A percentile compares a stretch with the other conserved stretches of the same genome.
phyloP scores from a whole-genome alignment of 176 grass and related monocot species.

The Oryza glumipatula region DNA sequence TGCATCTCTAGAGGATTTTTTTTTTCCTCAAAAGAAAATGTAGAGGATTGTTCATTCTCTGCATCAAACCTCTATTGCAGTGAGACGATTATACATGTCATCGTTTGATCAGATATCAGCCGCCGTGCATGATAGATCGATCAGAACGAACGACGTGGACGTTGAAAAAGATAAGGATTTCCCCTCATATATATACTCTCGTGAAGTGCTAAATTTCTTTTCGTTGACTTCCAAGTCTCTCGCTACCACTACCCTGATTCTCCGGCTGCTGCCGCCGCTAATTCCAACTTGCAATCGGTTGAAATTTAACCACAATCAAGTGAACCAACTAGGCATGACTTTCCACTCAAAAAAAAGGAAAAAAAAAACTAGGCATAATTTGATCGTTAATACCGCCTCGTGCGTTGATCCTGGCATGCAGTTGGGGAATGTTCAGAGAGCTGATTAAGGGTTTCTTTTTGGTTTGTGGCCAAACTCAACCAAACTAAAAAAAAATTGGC shows the following conservation, averaged over 20 bases:
- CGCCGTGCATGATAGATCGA: background rate
- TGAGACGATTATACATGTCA: background rate
- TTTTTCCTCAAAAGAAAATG: too few relatives aligned
- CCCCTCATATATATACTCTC: background rate
- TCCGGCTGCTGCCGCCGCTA: slow-evolving; percentile 17
- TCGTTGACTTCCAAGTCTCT: slow-evolving; percentile 1
- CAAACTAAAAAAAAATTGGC: too few relatives aligned
- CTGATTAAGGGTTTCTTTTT: too few relatives aligned
- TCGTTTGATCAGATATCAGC: background rate
- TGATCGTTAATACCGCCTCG: background rate
- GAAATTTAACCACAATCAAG: background rate
- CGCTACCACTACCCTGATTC: slow-evolving; percentile 7
- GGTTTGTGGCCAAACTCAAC: too few relatives aligned
- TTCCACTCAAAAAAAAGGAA: too few relatives aligned
- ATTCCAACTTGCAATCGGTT: background rate
- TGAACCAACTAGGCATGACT: too few relatives aligned
- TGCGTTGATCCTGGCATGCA: background rate
- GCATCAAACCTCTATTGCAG: too few relatives aligned
- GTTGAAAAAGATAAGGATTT: background rate
- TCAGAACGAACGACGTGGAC: background rate
- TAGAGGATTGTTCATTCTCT: too few relatives aligned
- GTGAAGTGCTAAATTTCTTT: background rate
- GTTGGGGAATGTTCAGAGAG: background rate
- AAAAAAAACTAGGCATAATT: background rate
- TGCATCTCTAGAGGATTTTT: too few relatives aligned